Percentiles rank a stretch among this genome's conserved stretches.
These are phyloP conservation scores for Cenchrus americanus DNA, from an alignment of 176 grass and related monocot genomes.

Conservation along the genomic window DNA sequence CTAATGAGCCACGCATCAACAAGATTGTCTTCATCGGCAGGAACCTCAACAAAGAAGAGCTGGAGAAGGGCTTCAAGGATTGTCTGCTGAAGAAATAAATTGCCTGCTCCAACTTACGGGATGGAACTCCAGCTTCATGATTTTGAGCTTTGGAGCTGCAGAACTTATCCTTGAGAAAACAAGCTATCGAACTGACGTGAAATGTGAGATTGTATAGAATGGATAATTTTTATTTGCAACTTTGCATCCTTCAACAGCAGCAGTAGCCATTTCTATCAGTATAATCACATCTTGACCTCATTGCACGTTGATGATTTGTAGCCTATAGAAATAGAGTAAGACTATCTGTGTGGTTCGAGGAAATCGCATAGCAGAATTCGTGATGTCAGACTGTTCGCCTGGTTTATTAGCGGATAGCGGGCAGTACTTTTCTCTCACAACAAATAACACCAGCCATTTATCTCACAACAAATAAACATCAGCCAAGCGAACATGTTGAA, in stretches of 20 bases:
- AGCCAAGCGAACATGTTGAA: too few species aligned
- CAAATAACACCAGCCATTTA: too few species aligned
- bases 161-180: slow-evolving; percentile 32
- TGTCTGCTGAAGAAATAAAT: slow-evolving; percentile 60
- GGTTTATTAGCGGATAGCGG: too few species aligned
- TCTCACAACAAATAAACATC: too few species aligned
- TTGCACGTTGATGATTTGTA: neutral
- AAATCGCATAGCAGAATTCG: neutral
- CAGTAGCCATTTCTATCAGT: neutral
- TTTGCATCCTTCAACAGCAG: neutral
- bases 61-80: slow-evolving; percentile 92
- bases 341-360: neutral
- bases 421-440: too few species aligned
- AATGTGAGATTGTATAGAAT: neutral
- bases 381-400: neutral
- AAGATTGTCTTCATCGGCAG: slow-evolving; percentile 98
- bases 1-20: slow-evolving; percentile 80
- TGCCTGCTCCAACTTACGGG: neutral
- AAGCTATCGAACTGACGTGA: neutral
- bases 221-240: neutral
- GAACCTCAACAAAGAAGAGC: slow-evolving; percentile 78
- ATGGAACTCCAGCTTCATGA: slow-evolving; percentile 60
- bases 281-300: neutral
- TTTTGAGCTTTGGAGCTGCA: slow-evolving; percentile 64
- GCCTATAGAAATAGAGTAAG: too few species aligned